A percentile compares a stretch with the other conserved stretches of the same genome.
These are phyloP conservation scores for Yueomyces sp. DNA, from an alignment of 805 yeast genomes.

Conservation along the genomic window DNA sequence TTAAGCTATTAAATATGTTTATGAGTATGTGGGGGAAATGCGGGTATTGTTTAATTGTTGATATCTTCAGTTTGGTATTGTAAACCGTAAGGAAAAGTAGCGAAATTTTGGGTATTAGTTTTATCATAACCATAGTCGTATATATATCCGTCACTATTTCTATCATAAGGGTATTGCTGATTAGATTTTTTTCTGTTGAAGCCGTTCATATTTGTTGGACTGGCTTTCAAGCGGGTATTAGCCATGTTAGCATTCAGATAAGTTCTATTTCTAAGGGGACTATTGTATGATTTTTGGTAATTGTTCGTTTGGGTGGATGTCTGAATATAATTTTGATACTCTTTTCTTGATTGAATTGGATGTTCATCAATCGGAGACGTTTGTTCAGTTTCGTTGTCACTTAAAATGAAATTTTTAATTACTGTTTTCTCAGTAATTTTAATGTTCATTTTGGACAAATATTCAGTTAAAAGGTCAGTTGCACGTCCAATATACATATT, in stretches of 20 bases:
- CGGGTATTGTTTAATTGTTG: neutral
- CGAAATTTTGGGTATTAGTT: neutral
- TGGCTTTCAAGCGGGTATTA: neutral
- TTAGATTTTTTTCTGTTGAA: neutral
- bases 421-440: neutral
- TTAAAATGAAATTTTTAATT: neutral
- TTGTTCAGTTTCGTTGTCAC: neutral
- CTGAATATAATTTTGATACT: neutral
- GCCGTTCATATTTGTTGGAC: neutral
- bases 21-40: too few species aligned
- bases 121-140: neutral
- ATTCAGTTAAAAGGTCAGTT: constrained; percentile 4
- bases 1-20: too few species aligned
- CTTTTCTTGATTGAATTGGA: neutral
- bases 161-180: neutral
- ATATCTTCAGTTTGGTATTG: neutral
- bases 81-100: neutral
- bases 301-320: neutral
- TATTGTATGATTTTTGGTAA: neutral
- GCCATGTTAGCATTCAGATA: neutral
- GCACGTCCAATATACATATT: constrained; percentile 4
- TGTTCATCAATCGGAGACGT: neutral
- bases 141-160: neutral
- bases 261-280: neutral
- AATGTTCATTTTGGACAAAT: neutral